Evolutionary conservation across 129 eudicot genomes (phyloP).

Genomic region (Apium graveolens): DNA sequence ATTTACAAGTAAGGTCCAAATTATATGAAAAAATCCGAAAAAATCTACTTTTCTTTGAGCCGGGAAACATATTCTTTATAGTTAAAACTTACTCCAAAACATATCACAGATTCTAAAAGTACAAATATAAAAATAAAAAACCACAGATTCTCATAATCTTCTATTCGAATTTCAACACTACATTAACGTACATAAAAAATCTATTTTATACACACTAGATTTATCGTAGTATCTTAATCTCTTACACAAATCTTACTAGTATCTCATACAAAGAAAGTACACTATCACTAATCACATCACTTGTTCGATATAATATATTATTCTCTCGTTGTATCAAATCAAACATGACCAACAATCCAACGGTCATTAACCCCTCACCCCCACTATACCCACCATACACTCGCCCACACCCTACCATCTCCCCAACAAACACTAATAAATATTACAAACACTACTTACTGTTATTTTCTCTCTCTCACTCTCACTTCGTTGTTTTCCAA

Average conservation of each 20-base stretch:
- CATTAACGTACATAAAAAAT: no score
- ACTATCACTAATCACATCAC: background rate
- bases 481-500: conserved; percentile 21
- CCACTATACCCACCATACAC: background rate
- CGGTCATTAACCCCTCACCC: background rate
- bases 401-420: conserved; percentile 20
- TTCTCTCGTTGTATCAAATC: background rate
- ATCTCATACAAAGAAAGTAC: background rate
- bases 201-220: background rate
- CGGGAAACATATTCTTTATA: no score
- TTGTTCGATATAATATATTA: no score
- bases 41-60: no score
- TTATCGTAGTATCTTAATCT: no score
- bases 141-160: no score
- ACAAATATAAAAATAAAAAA: no score
- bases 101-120: no score
- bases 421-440: conserved; percentile 9
- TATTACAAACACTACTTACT: conserved; percentile 11
- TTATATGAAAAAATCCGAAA: no score
- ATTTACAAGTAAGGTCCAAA: no score
- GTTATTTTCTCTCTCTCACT: conserved; percentile 24
- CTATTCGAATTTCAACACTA: no score
- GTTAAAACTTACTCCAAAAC: no score
- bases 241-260: background rate
- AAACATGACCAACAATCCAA: background rate